A percentile compares a stretch with the other conserved stretches of the same genome.
phyloP scores from a whole-genome alignment of 2,329 filamentous ascomycete genomes.

The Lachnellula hyalina region DNA sequence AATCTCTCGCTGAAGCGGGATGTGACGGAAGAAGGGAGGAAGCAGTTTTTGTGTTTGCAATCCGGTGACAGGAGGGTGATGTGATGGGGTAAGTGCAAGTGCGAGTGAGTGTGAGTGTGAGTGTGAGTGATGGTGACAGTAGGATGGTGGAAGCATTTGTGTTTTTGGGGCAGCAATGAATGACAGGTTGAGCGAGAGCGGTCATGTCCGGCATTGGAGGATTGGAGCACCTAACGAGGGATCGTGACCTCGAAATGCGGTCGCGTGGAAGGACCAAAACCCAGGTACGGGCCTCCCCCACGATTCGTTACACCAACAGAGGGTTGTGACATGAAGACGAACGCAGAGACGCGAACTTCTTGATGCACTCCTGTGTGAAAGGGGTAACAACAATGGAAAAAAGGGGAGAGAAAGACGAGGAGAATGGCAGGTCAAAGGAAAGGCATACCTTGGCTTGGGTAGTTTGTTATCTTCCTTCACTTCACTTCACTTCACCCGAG shows the following conservation, averaged over 20 bases:
- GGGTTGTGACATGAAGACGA: conserved; percentile 13
- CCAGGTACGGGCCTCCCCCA: conserved; percentile 14
- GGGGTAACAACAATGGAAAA: neutral
- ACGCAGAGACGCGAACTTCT: neutral
- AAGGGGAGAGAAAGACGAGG: neutral
- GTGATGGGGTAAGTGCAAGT: neutral
- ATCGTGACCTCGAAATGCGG: conserved; percentile 24
- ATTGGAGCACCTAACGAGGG: conserved; percentile 25
- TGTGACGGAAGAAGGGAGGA: conserved; percentile 25
- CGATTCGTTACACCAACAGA: conserved; percentile 19
- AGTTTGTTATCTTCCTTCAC: conserved; percentile 9
- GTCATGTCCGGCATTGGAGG: conserved; percentile 19
- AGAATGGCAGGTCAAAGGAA: conserved; percentile 7
- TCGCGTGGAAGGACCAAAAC: conserved; percentile 22
- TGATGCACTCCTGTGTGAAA: neutral
- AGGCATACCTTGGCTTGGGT: conserved; percentile 17
- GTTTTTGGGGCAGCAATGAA: no score
- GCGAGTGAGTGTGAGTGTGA: no score
- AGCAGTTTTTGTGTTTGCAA: conserved; percentile 25
- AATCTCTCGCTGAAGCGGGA: conserved; percentile 6
- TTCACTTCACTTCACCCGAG: neutral
- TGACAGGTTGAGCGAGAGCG: conserved; percentile 15
- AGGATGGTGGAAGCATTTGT: neutral
- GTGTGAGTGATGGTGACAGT: neutral
- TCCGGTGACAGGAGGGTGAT: conserved; percentile 23